Conservation (phyloP, 108 stramenopile genomes). For the Cyclotella baltica region DNA sequence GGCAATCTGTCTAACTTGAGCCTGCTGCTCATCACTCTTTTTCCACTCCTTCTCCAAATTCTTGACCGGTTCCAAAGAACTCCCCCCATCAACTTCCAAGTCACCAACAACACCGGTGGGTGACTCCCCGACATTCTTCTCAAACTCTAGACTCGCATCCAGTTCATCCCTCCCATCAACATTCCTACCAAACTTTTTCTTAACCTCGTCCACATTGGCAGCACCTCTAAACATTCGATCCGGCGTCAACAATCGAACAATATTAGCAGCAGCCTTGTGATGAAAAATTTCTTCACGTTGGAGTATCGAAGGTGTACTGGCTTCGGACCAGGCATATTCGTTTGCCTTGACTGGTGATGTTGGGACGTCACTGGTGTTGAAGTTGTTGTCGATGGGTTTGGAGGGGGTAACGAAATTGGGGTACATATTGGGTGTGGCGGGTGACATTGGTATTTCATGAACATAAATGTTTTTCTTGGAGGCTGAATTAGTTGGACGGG, state of each 20-base stretch:
- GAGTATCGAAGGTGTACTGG: conserved; percentile 35
- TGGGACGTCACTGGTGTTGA: too few relatives aligned
- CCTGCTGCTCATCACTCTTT: conserved; percentile 40
- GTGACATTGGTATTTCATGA: not conserved
- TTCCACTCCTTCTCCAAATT: not conserved
- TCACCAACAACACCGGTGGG: conserved; percentile 9
- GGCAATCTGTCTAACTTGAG: too few relatives aligned
- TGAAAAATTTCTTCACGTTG: conserved; percentile 59
- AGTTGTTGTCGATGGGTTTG: not conserved
- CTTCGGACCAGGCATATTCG: conserved; percentile 15
- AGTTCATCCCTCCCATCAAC: conserved; percentile 13
- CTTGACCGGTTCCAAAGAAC: conserved; percentile 2
- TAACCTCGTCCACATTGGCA: conserved; percentile 2
- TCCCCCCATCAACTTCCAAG: conserved; percentile 17
- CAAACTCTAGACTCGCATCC: conserved; percentile 21
- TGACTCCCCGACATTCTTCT: too few relatives aligned
- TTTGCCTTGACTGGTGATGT: not conserved
- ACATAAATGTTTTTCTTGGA: not conserved
- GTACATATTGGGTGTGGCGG: not conserved
- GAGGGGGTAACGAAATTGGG: not conserved
- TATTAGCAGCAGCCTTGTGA: conserved; percentile 62
- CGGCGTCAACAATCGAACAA: conserved; percentile 58
- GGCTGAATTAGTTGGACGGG: not conserved
- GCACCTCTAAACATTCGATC: conserved; percentile 19
- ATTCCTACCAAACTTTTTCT: conserved; percentile 17